These are phyloP conservation scores for Mycena haematopus DNA, from an alignment of 768 basidiomycete genomes.

Conservation along the genomic window DNA sequence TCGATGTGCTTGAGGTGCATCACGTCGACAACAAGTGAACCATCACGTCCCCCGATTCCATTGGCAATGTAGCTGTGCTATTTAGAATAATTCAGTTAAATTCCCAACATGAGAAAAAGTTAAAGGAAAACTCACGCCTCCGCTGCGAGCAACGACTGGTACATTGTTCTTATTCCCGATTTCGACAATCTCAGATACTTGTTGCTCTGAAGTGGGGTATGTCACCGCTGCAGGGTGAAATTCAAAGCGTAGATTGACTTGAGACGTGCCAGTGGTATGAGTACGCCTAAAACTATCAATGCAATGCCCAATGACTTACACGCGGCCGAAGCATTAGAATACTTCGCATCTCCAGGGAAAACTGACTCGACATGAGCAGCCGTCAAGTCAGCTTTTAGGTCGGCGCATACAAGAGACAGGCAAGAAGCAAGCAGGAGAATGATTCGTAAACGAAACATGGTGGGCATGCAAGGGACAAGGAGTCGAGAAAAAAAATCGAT, in stretches of 20 bases:
- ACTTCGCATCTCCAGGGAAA: no score
- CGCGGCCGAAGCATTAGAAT: no score
- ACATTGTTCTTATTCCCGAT: constrained; percentile 41
- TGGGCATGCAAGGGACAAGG: no score
- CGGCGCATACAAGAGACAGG: no score
- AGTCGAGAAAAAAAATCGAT: no score
- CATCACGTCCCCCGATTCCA: not conserved
- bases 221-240: constrained; percentile 46
- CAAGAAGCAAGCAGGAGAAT: no score
- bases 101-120: not conserved
- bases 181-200: constrained; percentile 45
- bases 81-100: not conserved
- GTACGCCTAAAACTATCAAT: not conserved
- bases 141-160: constrained; percentile 50
- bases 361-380: no score
- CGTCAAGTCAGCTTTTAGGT: no score
- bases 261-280: no score
- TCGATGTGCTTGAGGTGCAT: not conserved
- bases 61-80: constrained; percentile 56
- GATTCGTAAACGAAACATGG: no score
- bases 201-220: constrained; percentile 40
- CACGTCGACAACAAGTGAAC: not conserved
- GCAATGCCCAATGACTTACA: no score
- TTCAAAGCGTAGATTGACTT: constrained; percentile 50
- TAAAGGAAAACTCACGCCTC: constrained; percentile 45